Evolutionary conservation across 306 rosid species (phyloP), one percentile per base, ranked within the genome.

Genomic region (Quercus mongolica): DNA sequence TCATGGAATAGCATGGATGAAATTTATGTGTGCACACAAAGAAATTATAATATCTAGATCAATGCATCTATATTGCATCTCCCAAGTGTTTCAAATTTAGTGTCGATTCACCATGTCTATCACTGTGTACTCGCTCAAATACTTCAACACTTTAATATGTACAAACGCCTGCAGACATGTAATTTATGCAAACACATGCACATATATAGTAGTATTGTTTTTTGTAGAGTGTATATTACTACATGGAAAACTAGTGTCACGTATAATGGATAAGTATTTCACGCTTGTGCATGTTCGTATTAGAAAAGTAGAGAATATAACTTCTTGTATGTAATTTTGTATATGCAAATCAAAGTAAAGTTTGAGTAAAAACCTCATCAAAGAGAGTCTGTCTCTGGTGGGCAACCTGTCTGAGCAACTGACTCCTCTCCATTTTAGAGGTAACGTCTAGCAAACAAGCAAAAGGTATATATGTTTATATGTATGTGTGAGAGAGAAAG

Each of bases 331-430:
- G 35, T 35, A 58, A 31, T 56, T 55, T 23, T 25, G 46, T 11
- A 72, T 21, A 12, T 49, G 13, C n/a, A 68, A 56, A 44, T 57
- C 64, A 49, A 17, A 12, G 56, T 20, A 62, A 41, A 41, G 46
- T 41, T 8, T 6, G 76, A 82, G 23, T 25, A 62, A 59, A 33
- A 71, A 92, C 97, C 97, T 91, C 92, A 70, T 91, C 94, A 74
- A 93, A 93, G 80, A 93, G 88, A 80, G 94, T 87, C 23, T 93
- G 96, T 76, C 91, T 93, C 90, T 85, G 83, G 54, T 80, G 75
- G 55, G 82, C 87, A 81, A 91, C 80, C 71, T 89, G 96, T 54
- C 90, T 76, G 19, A 77, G 78, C 38, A 86, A 71, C 44, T 80
- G 88, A 85, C 72, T 82, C 84, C 82, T 85, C 56, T 89, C 94